Base-by-base conservation (phyloP, 129 eudicot species). In the Saussurea involucrata region DNA sequence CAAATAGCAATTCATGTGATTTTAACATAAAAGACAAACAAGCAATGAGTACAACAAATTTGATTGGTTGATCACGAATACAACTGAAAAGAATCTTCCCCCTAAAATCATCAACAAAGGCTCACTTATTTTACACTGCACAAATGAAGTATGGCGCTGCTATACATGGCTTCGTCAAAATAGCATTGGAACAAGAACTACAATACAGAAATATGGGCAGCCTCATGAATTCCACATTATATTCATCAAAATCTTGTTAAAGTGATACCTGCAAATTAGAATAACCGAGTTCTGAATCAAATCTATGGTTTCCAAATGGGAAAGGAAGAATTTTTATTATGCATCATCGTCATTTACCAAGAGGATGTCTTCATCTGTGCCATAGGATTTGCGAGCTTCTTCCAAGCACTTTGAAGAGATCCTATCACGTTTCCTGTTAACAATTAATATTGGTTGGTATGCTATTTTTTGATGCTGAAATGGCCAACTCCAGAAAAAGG, bases 341-440 rank as follows among this genome's bases (percentile, higher is more conserved):
- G 21, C 1, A 46, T 49, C 44, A 8, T 37, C 44, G 58, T 49
- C 7, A 49, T 17, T 88, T 92, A 95, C 99, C 95, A 95, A 46
- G 33, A 95, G 95, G 83, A 95, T 89, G 84, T 95, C 99, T 78
- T 95, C 99, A 79, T 95, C 99, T 11, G 97, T 95, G 46, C 99
- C 99, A 69, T 92, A 95, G 24, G 99, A 92, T 82, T 95, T 95
- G 71, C 93, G 97, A 33, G 99, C 97, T 76, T 92, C 90, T 66
- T 92, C 95, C 77, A 95, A 75, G 57, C 92, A 86, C 78, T 73
- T 86, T 40, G 93, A 87, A 21, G 97, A 79, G 72, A 95, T 70
- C 86, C 87, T 82, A 71, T 80, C 89, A 24, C 81, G 83, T 82
- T 88, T 85, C 88, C 98, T 95, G 18, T 75, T 61, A 55, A 68